Base-by-base conservation (phyloP, 805 yeast genomes). In the Candida piceae region DNA sequence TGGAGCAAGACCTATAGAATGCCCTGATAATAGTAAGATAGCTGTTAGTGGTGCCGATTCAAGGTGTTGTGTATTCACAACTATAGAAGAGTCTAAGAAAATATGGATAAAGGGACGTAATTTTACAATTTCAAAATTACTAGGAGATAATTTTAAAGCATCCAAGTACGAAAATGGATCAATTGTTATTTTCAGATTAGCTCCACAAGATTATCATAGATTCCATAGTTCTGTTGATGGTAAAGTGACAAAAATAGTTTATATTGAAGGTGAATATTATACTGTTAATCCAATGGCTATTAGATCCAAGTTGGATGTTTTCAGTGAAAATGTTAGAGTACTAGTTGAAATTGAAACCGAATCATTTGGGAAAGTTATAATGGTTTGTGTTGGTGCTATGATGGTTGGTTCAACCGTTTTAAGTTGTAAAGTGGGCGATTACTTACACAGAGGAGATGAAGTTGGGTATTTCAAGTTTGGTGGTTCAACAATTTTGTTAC, bases 271-370 rank as follows among this genome's bases (percentile, higher is more conserved):
- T 1, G 93, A 88, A 51, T 90, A 90, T 57, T 90, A 86, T 57
- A 90, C 97, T 0, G 98, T 90, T 15, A 90, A 90, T 53, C 97
- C 97, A 1, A 90, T 90, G 97, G 97, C 97, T 0, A 75, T 93
- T 23, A 63, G 97, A 39, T 84, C 95, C 2, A 75, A 77, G 9
- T 62, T 90, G 38, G 97, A 90, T 58, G 97, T 90, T 1, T 93
- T 77, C 62, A 96, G 97, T 7, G 97, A 89, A 50, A 90, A 90
- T 52, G 79, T 85, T 1, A 69, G 97, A 27, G 80, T 80, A 4
- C 63, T 88, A 2, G 69, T 89, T 2, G 88, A 95, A 0, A 78
- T 90, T 16, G 76, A 83, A 21, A 76, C 95, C 1, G 67, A 71
- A 22, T 65, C 72, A n/a, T 89, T 86, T 57, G 97, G 97, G 0